phyloP scores from a whole-genome alignment of 768 basidiomycete genomes.

The Tephrocybe sp. region DNA sequence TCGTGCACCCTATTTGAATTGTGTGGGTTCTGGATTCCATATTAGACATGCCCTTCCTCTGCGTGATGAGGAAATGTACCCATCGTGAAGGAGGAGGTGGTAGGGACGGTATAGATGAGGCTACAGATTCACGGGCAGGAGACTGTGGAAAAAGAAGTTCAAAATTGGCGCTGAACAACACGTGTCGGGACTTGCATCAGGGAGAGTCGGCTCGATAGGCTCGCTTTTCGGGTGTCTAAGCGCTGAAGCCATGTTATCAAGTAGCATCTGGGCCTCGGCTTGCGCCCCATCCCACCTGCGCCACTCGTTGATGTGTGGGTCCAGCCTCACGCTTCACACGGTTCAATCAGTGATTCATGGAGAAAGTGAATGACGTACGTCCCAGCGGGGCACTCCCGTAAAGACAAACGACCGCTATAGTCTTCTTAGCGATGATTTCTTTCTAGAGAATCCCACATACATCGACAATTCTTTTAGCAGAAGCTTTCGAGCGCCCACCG shows the following conservation, averaged over 20 bases:
- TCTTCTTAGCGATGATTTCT: neutral
- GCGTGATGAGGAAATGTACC: neutral
- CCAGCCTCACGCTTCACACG: neutral
- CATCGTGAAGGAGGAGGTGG: neutral
- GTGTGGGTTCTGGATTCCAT: neutral
- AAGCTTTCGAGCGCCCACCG: conserved; percentile 5
- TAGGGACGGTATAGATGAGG: conserved; percentile 7
- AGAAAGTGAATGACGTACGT: conserved; percentile 6
- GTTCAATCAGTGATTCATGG: neutral
- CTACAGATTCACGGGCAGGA: conserved; percentile 2
- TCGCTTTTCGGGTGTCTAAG: conserved; percentile 17
- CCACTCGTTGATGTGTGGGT: conserved; percentile 1
- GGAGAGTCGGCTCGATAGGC: conserved; percentile 12
- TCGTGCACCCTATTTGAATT: neutral
- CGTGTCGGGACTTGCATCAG: conserved; percentile 17
- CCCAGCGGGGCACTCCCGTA: conserved; percentile 4
- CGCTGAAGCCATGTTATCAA: conserved; percentile 13
- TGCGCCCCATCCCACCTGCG: neutral
- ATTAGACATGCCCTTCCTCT: neutral
- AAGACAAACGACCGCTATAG: conserved; percentile 9
- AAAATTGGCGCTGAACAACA: neutral
- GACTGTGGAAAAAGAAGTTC: neutral
- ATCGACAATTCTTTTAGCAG: conserved; percentile 28
- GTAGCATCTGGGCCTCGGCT: conserved; percentile 11
- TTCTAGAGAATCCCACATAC: conserved; percentile 17